Evolutionary conservation across 2,329 filamentous ascomycete species (phyloP).

Genomic region (Hymenoscyphus albidus): DNA sequence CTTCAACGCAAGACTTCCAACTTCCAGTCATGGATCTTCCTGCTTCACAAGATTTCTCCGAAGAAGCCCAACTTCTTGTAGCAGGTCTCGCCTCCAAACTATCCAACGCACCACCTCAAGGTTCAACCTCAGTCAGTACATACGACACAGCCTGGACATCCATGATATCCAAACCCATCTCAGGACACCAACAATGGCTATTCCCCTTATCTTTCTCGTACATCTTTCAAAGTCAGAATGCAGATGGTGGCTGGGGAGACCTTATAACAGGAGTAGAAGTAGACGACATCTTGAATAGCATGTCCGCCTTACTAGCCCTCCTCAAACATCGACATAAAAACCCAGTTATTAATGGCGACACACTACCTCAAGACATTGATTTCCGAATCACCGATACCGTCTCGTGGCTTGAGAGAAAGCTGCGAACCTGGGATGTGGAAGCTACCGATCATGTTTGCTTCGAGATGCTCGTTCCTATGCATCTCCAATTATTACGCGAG

Average conservation of each 20-base stretch:
- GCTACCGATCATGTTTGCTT: neutral
- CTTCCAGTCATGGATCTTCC: neutral
- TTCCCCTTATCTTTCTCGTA: neutral
- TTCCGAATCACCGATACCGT: neutral
- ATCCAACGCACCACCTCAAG: neutral
- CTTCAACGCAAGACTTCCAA: neutral
- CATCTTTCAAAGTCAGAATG: neutral
- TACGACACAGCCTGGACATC: neutral
- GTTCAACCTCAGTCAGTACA: neutral
- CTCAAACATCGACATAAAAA: neutral
- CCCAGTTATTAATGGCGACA: neutral
- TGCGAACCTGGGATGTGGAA: neutral
- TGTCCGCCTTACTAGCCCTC: neutral
- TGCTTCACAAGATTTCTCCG: neutral
- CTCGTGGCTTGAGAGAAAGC: neutral
- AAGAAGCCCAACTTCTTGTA: neutral
- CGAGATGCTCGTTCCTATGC: slow-evolving; percentile 1
- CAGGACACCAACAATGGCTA: neutral
- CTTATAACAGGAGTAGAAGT: neutral
- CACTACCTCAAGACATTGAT: neutral
- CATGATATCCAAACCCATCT: neutral
- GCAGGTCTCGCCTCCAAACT: neutral
- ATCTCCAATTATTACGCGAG: neutral
- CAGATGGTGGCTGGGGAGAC: neutral
- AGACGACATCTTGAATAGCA: neutral